Percentiles rank a stretch among this genome's conserved stretches.
phyloP scores from a whole-genome alignment of 1,139 yeast species.

The Scheffersomyces parashehatae region DNA sequence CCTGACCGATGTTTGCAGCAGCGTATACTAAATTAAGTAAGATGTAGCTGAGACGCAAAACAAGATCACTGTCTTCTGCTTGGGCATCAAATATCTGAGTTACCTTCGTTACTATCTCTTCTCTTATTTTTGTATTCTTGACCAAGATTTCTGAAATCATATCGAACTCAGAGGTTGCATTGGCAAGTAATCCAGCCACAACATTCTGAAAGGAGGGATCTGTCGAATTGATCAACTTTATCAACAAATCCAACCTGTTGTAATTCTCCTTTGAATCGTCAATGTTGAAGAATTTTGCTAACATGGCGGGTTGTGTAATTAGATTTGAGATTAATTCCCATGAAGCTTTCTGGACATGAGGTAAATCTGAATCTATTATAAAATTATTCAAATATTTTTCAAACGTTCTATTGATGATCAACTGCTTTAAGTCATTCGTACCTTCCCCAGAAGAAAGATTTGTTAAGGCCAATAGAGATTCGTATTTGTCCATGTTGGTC shows the following conservation, averaged over 20 bases:
- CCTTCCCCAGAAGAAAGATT: constrained; percentile 38
- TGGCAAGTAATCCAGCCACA: constrained; percentile 49
- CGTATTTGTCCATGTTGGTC: constrained; percentile 41
- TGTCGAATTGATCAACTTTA: constrained; percentile 41
- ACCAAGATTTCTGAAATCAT: constrained; percentile 40
- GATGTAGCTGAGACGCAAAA: constrained; percentile 37
- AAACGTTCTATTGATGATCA: constrained; percentile 35
- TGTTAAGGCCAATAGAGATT: constrained; percentile 48
- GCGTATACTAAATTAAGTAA: constrained; percentile 31
- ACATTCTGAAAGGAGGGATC: constrained; percentile 40
- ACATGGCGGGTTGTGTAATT: constrained; percentile 42
- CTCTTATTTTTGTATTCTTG: constrained; percentile 21
- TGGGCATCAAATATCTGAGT: constrained; percentile 31
- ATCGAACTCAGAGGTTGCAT: constrained; percentile 49
- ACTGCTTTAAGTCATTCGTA: constrained; percentile 27
- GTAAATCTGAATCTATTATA: constrained; percentile 37
- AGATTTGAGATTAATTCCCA: constrained; percentile 53
- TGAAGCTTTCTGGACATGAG: constrained; percentile 42
- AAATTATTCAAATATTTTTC: constrained; percentile 35
- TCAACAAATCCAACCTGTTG: constrained; percentile 36
- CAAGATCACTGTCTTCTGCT: constrained; percentile 27
- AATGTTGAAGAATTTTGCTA: constrained; percentile 52
- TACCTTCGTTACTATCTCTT: constrained; percentile 23
- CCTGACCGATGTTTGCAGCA: constrained; percentile 12
- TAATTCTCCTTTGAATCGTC: constrained; percentile 23